Evolutionary conservation across 352 stramenopile genomes (phyloP), one percentile per base, ranked within the genome.

Genomic region (Pilasporangium apinafurcum): DNA sequence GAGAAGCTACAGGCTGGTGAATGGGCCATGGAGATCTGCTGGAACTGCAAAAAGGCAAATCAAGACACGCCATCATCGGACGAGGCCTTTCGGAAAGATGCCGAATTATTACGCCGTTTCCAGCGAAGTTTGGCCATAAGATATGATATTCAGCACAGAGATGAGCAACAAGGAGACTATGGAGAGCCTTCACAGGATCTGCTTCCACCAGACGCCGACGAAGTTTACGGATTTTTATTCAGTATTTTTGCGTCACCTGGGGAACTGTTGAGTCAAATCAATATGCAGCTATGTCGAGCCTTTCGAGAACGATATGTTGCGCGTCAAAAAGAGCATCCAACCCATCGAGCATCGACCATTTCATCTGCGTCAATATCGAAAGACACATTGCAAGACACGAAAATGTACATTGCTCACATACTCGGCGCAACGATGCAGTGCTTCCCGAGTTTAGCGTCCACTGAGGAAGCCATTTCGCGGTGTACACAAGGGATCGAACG

Each of bases 1-100:
- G 69, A 86, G 37, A 38, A 59, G 31, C 29, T 81, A 27, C 56
- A 70, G 31, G 69, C 63, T 4, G 70, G 68, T 1, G 65, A 70
- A 27, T 86, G 74, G 74, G 74, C 74, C 3, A 86, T 80, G 61
- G 51, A 80, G 40, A 79, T 86, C 24, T 86, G 74, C 55, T 84
- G 74, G 69, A 62, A 70, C 18, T 76, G 68, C 53, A 82, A 81
- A 43, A 64, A 74, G 30, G 51, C 44, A n/a, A 75, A 69, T 35
- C 40, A 53, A 17, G 65, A 52, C 2, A 56, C 51, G 0, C 52
- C 58, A 3, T 79, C 70, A 8, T n/a, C n/a, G n/a, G 74, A 86
- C 38, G 68, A 76, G 4, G 48, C 52, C 1, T 84, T 71, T 22
- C 59, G 57, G 3, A 84, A 81, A 31, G 74, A 86, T 24, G 70